Base-by-base conservation (phyloP, 805 yeast species). In the Candida manassasensis region DNA sequence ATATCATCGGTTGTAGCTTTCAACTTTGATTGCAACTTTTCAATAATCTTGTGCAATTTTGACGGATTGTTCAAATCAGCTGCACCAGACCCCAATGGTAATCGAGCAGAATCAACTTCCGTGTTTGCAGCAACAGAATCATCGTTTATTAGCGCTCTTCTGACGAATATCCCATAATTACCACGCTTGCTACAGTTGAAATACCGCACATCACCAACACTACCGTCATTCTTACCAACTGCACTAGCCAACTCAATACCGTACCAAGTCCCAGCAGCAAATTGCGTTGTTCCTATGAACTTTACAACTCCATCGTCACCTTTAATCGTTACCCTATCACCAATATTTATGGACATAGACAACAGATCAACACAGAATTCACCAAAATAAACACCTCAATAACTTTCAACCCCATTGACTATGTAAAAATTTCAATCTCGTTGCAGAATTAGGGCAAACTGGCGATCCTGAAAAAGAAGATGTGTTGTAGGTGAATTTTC, bases 201-300 rank as follows among this genome's bases (percentile, higher is more conserved):
- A 50, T 75, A 75, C 35, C 52, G 34, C 3, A 56, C 48, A 1
- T 71, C 76, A 13, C 62, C 52, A 0, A 75, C 66, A 0, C 69
- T 49, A 1, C 81, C 81, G 39, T 74, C 59, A 36, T 75, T 75
- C 43, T 67, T 70, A 1, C 80, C 80, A 1, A 24, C 39, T 0
- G 67, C 55, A 1, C 38, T 37, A 9, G 60, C 63, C 15, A 75
- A 48, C 32, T 71, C 75, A 3, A 75, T 47, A 1, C 80, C 81
- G 3, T 69, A 52, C 80, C 81, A 74, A 1, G 38, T 35, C 0
- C 86, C 87, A 0, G 69, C 57, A 3, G 84, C 77, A 59, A 81
- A 81, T 31, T 71, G 43, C 0, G 85, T 76, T 10, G 45, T 35
- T 0, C 87, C 87, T 2, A 70, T 39, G 48, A 54, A 81, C 34